Conservation (phyloP, 192 early-diverging fungal genomes). For the Chytriomyces sp. region DNA sequence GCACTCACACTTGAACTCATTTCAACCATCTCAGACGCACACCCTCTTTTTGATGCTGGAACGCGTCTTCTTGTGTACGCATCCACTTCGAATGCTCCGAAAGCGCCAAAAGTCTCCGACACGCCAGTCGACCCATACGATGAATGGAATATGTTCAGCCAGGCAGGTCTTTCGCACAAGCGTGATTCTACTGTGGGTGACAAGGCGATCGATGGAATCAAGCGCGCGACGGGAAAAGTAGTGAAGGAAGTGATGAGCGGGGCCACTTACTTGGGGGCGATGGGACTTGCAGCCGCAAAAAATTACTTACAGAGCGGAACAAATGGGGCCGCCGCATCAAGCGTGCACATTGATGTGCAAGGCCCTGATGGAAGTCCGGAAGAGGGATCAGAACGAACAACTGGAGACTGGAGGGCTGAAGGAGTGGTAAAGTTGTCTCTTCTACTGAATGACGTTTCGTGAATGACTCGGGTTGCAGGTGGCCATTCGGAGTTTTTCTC, state of each 20-base stretch:
- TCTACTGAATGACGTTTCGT: neutral
- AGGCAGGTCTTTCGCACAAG: neutral
- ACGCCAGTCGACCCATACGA: slow-evolving; percentile 5
- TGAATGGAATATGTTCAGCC: neutral
- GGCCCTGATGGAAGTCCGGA: neutral
- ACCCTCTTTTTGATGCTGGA: slow-evolving; percentile 65
- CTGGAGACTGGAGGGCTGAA: neutral
- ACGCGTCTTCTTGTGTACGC: slow-evolving; percentile 72
- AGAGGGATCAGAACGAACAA: slow-evolving; percentile 3
- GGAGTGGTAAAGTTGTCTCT: slow-evolving; percentile 29
- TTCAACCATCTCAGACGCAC: slow-evolving; percentile 54
- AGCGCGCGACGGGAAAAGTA: slow-evolving; percentile 69
- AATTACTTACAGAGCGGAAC: slow-evolving; percentile 56
- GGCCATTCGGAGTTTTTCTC: slow-evolving; percentile 18
- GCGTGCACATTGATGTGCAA: too few relatives aligned
- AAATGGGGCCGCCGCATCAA: neutral
- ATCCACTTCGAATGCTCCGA: slow-evolving; percentile 51
- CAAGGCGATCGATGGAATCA: slow-evolving; percentile 28
- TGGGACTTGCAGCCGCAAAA: slow-evolving; percentile 68
- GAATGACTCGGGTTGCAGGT: neutral
- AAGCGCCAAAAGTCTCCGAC: slow-evolving; percentile 5
- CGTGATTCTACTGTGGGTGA: neutral
- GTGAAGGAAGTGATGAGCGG: slow-evolving; percentile 80
- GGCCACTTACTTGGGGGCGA: slow-evolving; percentile 70
- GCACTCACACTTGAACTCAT: slow-evolving; percentile 47